Conservation (phyloP, 805 yeast species). For the Komagataella populi region DNA sequence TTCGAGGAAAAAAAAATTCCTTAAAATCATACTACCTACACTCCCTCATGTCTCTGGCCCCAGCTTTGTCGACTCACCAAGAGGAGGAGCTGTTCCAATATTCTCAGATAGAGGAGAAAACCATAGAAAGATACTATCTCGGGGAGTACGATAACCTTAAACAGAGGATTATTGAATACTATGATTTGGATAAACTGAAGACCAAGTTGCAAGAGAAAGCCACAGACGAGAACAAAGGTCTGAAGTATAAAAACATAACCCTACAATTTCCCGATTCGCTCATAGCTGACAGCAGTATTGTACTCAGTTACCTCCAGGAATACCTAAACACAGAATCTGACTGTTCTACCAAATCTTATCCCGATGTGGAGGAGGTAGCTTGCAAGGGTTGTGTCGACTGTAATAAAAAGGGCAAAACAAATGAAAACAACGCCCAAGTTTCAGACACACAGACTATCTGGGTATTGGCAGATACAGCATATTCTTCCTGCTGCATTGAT, state of each 20-base stretch:
- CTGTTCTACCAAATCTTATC: neutral
- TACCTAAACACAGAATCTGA: slow-evolving; percentile 10
- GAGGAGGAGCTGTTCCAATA: slow-evolving; percentile 43
- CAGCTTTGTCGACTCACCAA: slow-evolving; percentile 63
- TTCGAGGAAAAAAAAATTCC: neutral
- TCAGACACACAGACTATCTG: slow-evolving; percentile 31
- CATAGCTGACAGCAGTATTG: slow-evolving; percentile 64
- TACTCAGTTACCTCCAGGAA: slow-evolving; percentile 41
- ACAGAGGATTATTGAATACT: slow-evolving; percentile 31
- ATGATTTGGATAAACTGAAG: slow-evolving; percentile 25
- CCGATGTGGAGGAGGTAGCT: slow-evolving; percentile 2
- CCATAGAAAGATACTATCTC: slow-evolving; percentile 14
- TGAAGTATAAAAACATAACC: slow-evolving; percentile 41
- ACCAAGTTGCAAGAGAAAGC: slow-evolving; percentile 12
- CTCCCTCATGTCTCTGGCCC: slow-evolving; percentile 29
- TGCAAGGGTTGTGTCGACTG: slow-evolving; percentile 2
- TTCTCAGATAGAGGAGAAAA: slow-evolving; percentile 22
- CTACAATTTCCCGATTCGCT: slow-evolving; percentile 83
- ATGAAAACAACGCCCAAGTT: slow-evolving; percentile 1
- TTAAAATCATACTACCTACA: neutral
- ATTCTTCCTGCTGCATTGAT: slow-evolving; percentile 91
- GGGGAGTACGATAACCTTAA: slow-evolving; percentile 15
- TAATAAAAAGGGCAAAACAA: neutral
- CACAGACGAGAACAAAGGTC: slow-evolving; percentile 10
- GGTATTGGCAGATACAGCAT: slow-evolving; percentile 91